phyloP scores from a whole-genome alignment of 83 land plant species.

The Diphasiastrum complanatum region DNA sequence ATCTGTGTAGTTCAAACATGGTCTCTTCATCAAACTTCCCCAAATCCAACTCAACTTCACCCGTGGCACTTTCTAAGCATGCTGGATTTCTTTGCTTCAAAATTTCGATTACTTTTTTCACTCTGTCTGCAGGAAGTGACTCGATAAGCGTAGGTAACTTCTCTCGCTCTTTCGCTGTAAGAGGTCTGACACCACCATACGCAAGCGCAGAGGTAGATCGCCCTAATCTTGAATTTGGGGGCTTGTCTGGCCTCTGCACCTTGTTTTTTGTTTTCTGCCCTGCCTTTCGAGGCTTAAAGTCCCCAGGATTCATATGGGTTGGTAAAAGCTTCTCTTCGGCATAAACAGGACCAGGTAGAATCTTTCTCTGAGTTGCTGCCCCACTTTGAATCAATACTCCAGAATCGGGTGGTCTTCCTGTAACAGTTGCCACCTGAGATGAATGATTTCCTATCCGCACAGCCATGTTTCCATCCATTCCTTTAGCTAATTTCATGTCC shows the following conservation, averaged over 20 bases:
- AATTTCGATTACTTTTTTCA: constrained; percentile 5
- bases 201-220: neutral
- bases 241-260: neutral
- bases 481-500: no score
- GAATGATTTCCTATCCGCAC: no score
- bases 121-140: constrained; percentile 3
- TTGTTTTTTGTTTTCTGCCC: neutral
- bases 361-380: no score
- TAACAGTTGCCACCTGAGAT: no score
- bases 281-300: neutral
- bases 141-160: constrained; percentile 6
- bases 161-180: constrained; percentile 1
- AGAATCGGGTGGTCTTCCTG: no score
- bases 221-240: constrained; percentile 6
- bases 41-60: constrained; percentile 10
- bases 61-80: neutral
- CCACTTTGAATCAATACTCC: no score
- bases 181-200: constrained; percentile 3
- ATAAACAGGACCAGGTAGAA: no score
- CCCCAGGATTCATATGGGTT: neutral
- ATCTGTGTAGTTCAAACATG: neutral
- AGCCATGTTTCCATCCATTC: no score
- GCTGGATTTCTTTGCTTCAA: neutral
- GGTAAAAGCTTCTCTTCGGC: no score
- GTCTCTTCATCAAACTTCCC: constrained; percentile 7